Conservation (phyloP, 352 stramenopile genomes). For the Globisporangium polare region DNA sequence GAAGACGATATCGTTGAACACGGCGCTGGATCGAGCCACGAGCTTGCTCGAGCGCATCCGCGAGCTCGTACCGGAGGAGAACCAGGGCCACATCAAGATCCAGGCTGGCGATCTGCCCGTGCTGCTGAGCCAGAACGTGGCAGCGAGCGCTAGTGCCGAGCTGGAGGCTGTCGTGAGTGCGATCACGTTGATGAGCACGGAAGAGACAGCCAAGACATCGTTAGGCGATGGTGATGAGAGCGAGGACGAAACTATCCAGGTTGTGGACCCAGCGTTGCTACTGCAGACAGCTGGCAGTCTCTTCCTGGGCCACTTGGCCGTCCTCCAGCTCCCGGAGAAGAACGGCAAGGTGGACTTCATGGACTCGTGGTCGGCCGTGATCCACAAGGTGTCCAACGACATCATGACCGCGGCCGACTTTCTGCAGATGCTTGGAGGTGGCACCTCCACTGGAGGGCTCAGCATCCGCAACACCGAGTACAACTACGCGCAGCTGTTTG, state of each 20-base stretch:
- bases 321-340: conserved; percentile 44
- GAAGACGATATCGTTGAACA: conserved; percentile 38
- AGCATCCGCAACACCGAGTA: conserved; percentile 44
- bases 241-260: conserved; percentile 14
- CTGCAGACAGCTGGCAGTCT: conserved; percentile 48
- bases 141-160: conserved; percentile 10
- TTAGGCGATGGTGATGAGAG: conserved; percentile 23
- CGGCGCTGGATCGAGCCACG: conserved; percentile 23
- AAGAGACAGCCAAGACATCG: conserved; percentile 44
- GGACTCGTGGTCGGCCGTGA: conserved; percentile 63
- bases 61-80: background rate
- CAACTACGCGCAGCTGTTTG: conserved; percentile 64
- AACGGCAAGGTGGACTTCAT: conserved; percentile 66
- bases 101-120: background rate
- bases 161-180: conserved; percentile 36
- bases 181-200: conserved; percentile 56
- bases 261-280: conserved; percentile 29
- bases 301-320: conserved; percentile 51
- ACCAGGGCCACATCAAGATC: conserved; percentile 5
- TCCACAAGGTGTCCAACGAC: conserved; percentile 60
- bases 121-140: conserved; percentile 21
- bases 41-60: background rate
- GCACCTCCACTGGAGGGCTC: conserved; percentile 33
- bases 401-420: conserved; percentile 58
- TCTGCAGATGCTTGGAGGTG: conserved; percentile 43